phyloP scores from a whole-genome alignment of 441 rosid species.

The Daphne laureola region DNA sequence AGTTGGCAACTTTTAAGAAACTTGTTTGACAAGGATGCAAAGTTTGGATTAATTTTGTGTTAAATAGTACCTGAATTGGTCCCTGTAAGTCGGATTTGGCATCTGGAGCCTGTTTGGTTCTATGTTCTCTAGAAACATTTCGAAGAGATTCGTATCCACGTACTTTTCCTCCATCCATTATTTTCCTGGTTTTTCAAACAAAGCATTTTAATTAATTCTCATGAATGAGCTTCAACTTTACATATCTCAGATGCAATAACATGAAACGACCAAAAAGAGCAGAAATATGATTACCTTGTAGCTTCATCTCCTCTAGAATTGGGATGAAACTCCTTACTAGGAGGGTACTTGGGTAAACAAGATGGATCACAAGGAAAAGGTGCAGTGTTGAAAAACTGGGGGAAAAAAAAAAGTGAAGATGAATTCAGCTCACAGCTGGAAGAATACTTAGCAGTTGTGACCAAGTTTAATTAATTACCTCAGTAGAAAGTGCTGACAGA shows the following conservation, averaged over 20 bases:
- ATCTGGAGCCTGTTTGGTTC: slow-evolving; percentile 52
- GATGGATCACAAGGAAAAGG: slow-evolving; percentile 78
- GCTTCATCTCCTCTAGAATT: slow-evolving; percentile 59
- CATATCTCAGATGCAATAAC: not conserved
- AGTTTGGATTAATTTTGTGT: not conserved
- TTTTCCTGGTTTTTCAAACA: slow-evolving; percentile 33
- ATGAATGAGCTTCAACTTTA: not conserved
- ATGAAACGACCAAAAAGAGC: slow-evolving; percentile 4
- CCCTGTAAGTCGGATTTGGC: slow-evolving; percentile 59
- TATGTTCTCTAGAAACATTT: slow-evolving; percentile 35
- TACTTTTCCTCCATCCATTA: slow-evolving; percentile 27
- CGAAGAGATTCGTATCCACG: slow-evolving; percentile 30
- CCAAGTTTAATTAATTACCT: slow-evolving; percentile 27
- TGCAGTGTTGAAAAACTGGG: slow-evolving; percentile 64
- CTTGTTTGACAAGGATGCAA: slow-evolving; percentile 10
- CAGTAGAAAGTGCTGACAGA: slow-evolving; percentile 53
- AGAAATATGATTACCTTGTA: slow-evolving; percentile 36
- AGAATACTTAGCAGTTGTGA: slow-evolving; percentile 30
- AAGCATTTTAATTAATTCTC: slow-evolving; percentile 1
- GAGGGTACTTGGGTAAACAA: slow-evolving; percentile 71
- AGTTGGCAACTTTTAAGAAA: slow-evolving; percentile 29
- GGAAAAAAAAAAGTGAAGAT: slow-evolving; percentile 3
- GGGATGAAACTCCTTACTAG: slow-evolving; percentile 76
- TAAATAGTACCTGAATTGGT: slow-evolving; percentile 44
- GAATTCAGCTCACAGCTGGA: slow-evolving; percentile 16